Evolutionary conservation across 2,329 filamentous ascomycete genomes (phyloP).

Genomic region (Aspergillus ustus): DNA sequence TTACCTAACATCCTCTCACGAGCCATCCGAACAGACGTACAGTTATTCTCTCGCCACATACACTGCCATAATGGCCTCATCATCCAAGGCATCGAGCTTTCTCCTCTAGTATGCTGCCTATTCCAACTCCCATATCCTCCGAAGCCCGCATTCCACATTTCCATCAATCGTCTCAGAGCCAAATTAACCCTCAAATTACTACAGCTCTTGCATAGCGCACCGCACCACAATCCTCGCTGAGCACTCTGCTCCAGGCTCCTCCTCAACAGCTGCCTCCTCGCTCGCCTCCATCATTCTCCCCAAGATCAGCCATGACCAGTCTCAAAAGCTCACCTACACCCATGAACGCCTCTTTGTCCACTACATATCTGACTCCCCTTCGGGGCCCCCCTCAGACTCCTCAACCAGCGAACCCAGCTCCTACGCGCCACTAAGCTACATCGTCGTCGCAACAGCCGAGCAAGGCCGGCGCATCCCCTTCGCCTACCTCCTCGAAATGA

Average conservation of each 20-base stretch:
- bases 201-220: slow-evolving; percentile 90
- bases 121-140: slow-evolving; percentile 15
- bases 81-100: slow-evolving; percentile 67
- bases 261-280: slow-evolving; percentile 81
- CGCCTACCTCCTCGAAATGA: slow-evolving; percentile 87
- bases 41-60: neutral
- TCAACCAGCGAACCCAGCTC: slow-evolving; percentile 54
- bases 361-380: slow-evolving; percentile 86
- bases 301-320: slow-evolving; percentile 79
- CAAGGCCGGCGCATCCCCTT: slow-evolving; percentile 90
- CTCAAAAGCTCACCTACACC: slow-evolving; percentile 92
- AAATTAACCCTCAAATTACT: neutral
- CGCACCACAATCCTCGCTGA: slow-evolving; percentile 91
- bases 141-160: neutral
- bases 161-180: neutral
- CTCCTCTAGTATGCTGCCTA: slow-evolving; percentile 69
- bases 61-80: slow-evolving; percentile 66
- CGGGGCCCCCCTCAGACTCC: slow-evolving; percentile 51
- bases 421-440: slow-evolving; percentile 84
- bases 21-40: neutral
- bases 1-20: neutral
- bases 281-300: slow-evolving; percentile 94
- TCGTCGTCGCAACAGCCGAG: slow-evolving; percentile 81
- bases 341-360: slow-evolving; percentile 92
- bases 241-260: slow-evolving; percentile 84